phyloP scores from a whole-genome alignment of 2,329 filamentous ascomycete species.

The Aurifilum marmelostoma region DNA sequence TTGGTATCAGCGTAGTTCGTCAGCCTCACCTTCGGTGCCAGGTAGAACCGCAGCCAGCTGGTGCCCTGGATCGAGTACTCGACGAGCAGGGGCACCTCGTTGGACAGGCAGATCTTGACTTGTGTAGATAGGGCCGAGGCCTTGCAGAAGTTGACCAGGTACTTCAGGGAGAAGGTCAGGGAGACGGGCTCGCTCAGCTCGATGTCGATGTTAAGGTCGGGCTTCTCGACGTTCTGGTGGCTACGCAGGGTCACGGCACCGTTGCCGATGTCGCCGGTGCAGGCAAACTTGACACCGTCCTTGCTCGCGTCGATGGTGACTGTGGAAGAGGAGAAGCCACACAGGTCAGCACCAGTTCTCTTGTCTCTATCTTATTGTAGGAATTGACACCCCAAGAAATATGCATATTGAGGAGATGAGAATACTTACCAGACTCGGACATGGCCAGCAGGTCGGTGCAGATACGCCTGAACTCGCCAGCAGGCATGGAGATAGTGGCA shows the following conservation, averaged over 20 bases:
- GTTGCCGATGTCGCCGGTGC: slow-evolving; percentile 93
- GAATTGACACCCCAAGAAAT: neutral
- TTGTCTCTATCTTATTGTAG: neutral
- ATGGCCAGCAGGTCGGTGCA: slow-evolving; percentile 89
- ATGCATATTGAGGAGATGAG: too few relatives aligned
- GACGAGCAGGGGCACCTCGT: slow-evolving; percentile 93
- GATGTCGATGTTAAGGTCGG: slow-evolving; percentile 83
- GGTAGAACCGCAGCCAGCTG: slow-evolving; percentile 94
- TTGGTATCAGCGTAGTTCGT: neutral
- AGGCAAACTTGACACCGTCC: slow-evolving; percentile 94
- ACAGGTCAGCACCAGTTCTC: slow-evolving; percentile 1
- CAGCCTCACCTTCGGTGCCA: slow-evolving; percentile 86
- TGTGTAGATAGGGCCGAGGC: slow-evolving; percentile 78
- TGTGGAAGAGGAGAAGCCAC: slow-evolving; percentile 41
- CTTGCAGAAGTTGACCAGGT: slow-evolving; percentile 99
- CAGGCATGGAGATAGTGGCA: slow-evolving; percentile 86
- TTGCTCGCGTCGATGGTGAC: slow-evolving; percentile 96
- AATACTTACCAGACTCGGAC: slow-evolving; percentile 84
- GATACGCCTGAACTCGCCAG: slow-evolving; percentile 89
- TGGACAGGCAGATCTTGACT: slow-evolving; percentile 92
- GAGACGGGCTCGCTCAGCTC: slow-evolving; percentile 89
- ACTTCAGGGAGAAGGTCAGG: slow-evolving; percentile 97
- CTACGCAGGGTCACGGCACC: slow-evolving; percentile 90
- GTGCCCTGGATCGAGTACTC: slow-evolving; percentile 83
- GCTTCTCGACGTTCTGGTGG: slow-evolving; percentile 88